These are phyloP conservation scores for Paxillus ammoniavirescens DNA, from an alignment of 768 basidiomycete genomes.

Conservation along the genomic window DNA sequence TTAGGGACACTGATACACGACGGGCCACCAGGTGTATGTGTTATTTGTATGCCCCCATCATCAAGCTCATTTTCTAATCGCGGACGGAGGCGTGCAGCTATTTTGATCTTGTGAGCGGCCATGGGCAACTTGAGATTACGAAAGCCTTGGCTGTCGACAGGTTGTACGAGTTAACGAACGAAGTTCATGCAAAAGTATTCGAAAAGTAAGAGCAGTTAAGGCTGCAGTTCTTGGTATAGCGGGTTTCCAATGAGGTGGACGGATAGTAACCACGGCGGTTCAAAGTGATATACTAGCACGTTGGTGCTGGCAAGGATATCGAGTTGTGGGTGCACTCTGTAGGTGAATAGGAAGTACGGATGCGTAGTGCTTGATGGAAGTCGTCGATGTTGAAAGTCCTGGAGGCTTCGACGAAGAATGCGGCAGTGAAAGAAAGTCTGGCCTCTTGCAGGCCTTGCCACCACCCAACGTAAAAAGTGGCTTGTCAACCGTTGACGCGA, in stretches of 20 bases:
- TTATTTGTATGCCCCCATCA: constrained; percentile 58
- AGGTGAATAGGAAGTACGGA: not conserved
- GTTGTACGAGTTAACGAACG: not conserved
- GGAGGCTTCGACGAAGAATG: not conserved
- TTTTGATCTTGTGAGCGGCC: constrained; percentile 55
- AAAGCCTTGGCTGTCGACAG: not conserved
- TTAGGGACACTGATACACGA: constrained; percentile 66
- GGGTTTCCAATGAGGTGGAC: not conserved
- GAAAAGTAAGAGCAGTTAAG: not conserved
- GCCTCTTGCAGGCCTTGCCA: not conserved
- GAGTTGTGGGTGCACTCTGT: not conserved
- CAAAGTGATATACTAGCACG: not conserved
- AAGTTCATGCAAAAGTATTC: no score
- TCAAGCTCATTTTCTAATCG: constrained; percentile 58
- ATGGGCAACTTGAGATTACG: constrained; percentile 7
- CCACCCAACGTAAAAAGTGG: not conserved
- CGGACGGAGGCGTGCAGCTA: constrained; percentile 71
- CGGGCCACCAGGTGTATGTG: constrained; percentile 39
- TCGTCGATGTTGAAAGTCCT: no score
- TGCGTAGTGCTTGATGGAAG: not conserved
- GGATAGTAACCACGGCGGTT: no score
- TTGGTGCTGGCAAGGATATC: not conserved
- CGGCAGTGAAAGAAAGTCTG: not conserved
- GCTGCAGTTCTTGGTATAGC: not conserved
- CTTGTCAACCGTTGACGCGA: constrained; percentile 28